phyloP scores from a whole-genome alignment of 1,284 basidiomycete genomes.

The Leccinum holopus region DNA sequence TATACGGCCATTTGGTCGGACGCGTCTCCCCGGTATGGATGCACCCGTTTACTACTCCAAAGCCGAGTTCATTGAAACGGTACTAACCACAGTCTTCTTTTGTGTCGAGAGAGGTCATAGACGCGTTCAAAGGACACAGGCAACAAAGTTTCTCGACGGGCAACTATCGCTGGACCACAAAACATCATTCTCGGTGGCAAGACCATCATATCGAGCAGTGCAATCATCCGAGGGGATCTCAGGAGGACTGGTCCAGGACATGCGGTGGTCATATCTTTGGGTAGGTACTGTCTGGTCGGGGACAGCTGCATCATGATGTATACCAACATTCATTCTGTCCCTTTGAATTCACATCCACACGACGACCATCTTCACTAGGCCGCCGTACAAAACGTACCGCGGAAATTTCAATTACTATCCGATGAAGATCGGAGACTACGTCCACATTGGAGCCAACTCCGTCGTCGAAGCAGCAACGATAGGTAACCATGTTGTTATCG shows the following conservation, averaged over 20 bases:
- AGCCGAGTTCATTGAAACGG: constrained; percentile 80
- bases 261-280: constrained; percentile 90
- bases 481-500: constrained; percentile 93
- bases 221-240: constrained; percentile 89
- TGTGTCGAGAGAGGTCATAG: constrained; percentile 1
- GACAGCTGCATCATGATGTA: constrained; percentile 89
- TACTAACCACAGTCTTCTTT: constrained; percentile 34
- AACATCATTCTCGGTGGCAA: constrained; percentile 98
- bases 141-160: constrained; percentile 91
- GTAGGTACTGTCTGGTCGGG: constrained; percentile 89
- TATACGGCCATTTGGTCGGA: constrained; percentile 1
- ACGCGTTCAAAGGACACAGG: constrained; percentile 62
- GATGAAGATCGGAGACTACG: constrained; percentile 94
- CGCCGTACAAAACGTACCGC: constrained; percentile 87
- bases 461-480: constrained; percentile 95
- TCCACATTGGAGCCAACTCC: constrained; percentile 84
- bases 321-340: not conserved
- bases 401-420: constrained; percentile 97
- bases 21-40: constrained; percentile 47
- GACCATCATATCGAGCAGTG: constrained; percentile 88
- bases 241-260: constrained; percentile 81
- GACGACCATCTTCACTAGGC: constrained; percentile 41
- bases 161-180: constrained; percentile 91
- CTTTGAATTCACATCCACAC: not conserved
- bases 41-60: constrained; percentile 72